phyloP scores from a whole-genome alignment of 2,329 filamentous ascomycete genomes.

The Colletotrichum siamense region DNA sequence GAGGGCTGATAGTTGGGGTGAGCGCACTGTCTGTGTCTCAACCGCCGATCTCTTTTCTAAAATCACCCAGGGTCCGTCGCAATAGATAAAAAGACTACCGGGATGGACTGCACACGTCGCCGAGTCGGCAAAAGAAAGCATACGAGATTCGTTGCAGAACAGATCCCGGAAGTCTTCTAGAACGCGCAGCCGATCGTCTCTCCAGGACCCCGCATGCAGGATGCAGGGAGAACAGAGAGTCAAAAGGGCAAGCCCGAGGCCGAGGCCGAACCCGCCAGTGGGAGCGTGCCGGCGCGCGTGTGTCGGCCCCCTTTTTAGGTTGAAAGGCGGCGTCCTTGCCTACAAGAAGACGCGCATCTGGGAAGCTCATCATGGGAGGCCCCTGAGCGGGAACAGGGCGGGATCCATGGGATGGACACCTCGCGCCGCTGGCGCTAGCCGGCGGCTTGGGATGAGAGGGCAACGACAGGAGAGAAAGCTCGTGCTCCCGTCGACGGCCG shows the following conservation, averaged over 20 bases:
- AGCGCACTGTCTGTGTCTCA: not conserved
- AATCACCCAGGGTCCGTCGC: not conserved
- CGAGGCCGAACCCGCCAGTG: slow-evolving; percentile 2
- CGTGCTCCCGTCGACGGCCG: not conserved
- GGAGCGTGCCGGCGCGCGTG: slow-evolving; percentile 1
- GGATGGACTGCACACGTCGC: not conserved
- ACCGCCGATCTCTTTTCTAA: not conserved
- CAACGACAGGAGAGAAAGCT: not conserved
- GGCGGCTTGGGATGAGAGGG: slow-evolving; percentile 5
- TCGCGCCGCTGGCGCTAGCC: slow-evolving; percentile 15
- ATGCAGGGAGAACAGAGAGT: slow-evolving; percentile 10
- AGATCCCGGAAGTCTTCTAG: slow-evolving; percentile 18
- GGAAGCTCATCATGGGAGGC: slow-evolving; percentile 15
- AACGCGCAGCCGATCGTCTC: slow-evolving; percentile 15
- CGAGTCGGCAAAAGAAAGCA: slow-evolving; percentile 1
- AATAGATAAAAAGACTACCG: not conserved
- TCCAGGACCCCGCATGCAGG: not conserved
- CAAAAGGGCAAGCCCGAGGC: slow-evolving; percentile 3
- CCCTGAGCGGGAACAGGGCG: slow-evolving; percentile 18
- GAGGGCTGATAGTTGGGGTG: not conserved
- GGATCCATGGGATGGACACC: slow-evolving; percentile 16
- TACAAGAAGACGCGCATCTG: not conserved
- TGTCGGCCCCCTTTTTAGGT: slow-evolving; percentile 2
- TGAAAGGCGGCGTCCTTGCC: not conserved
- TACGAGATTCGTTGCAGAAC: slow-evolving; percentile 9